Conservation (phyloP, 83 land plant species). For the Thuja plicata region DNA sequence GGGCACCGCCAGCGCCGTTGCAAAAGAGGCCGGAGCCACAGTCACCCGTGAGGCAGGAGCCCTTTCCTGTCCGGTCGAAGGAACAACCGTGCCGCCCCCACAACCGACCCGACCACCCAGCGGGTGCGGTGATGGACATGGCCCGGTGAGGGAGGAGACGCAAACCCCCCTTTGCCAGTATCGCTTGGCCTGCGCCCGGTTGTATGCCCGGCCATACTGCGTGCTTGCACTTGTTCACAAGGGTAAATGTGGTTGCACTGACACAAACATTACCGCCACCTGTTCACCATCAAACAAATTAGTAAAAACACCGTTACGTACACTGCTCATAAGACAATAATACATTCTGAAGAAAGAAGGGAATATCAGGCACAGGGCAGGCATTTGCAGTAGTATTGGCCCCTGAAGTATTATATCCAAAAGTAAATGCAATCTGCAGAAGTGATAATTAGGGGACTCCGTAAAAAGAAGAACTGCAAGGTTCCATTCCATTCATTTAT, state of each 20-base stretch:
- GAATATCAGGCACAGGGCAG: too few relatives aligned
- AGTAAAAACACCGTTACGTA: background rate
- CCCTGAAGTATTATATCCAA: too few relatives aligned
- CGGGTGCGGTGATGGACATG: constrained; percentile 40
- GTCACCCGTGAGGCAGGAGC: constrained; percentile 72
- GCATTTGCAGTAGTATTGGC: too few relatives aligned
- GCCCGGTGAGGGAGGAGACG: constrained; percentile 47
- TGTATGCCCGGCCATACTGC: constrained; percentile 74
- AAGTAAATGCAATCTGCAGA: too few relatives aligned
- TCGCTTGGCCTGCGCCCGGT: constrained; percentile 50
- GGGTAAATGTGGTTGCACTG: constrained; percentile 30
- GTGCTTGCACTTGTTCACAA: constrained; percentile 59
- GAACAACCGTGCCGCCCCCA: constrained; percentile 83
- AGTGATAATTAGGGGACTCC: too few relatives aligned
- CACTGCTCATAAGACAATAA: too few relatives aligned
- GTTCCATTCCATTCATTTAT: too few relatives aligned
- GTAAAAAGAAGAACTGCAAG: too few relatives aligned
- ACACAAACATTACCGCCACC: background rate
- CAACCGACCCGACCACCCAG: constrained; percentile 82
- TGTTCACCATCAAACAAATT: background rate
- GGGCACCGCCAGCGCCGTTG: constrained; percentile 61
- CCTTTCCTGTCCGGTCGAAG: constrained; percentile 57
- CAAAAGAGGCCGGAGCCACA: constrained; percentile 61
- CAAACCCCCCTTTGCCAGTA: constrained; percentile 54
- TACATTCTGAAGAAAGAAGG: too few relatives aligned